These are phyloP conservation scores for Cystofilobasidium ferigula DNA, from an alignment of 768 basidiomycete genomes.

Conservation along the genomic window DNA sequence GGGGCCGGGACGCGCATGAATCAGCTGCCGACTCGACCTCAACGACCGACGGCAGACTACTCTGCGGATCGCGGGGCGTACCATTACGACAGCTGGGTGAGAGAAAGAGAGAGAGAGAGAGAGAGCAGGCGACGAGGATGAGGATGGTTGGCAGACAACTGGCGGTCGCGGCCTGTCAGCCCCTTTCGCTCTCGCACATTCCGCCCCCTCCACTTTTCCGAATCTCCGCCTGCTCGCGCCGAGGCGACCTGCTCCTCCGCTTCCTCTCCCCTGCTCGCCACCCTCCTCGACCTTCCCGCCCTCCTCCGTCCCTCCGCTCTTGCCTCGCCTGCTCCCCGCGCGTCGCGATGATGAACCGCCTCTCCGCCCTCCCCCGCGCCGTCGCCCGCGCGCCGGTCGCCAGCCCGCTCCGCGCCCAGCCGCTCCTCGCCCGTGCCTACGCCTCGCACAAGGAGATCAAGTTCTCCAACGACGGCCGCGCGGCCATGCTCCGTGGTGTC, in stretches of 20 bases:
- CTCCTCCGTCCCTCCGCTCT: neutral
- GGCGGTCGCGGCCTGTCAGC: too few relatives aligned
- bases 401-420: neutral
- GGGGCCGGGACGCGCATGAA: too few relatives aligned
- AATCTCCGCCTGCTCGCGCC: neutral
- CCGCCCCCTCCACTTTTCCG: conserved; percentile 1
- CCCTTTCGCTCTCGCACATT: neutral
- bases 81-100: too few relatives aligned
- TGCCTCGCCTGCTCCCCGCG: neutral
- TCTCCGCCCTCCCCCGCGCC: conserved; percentile 17
- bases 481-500: conserved; percentile 86
- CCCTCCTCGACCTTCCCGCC: neutral
- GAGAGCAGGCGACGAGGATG: neutral
- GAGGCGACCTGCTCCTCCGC: too few relatives aligned
- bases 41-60: too few relatives aligned
- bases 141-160: neutral
- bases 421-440: conserved; percentile 29
- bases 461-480: conserved; percentile 90
- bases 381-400: conserved; percentile 4
- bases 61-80: neutral
- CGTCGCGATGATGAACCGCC: conserved; percentile 8
- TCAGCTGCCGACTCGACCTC: too few relatives aligned
- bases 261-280: neutral
- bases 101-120: neutral
- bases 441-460: conserved; percentile 79